A percentile compares a stretch with the other conserved stretches of the same genome.
Evolutionary conservation across 345 rosid genomes (phyloP).

Genomic region (Physaria fendleri): DNA sequence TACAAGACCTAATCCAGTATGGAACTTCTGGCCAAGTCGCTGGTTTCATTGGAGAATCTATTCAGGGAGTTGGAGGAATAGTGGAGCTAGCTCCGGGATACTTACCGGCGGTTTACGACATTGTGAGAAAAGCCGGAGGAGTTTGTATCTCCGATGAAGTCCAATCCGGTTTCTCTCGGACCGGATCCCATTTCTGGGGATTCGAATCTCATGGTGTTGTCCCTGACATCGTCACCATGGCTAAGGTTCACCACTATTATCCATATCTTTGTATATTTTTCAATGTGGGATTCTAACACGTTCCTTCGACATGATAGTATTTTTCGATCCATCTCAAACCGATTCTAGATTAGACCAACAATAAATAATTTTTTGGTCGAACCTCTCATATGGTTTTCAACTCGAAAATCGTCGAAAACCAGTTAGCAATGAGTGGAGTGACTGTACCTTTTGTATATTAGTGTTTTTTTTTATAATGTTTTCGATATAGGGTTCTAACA

Average conservation of each 20-base stretch:
- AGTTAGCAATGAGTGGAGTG: too few species aligned
- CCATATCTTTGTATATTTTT: too few species aligned
- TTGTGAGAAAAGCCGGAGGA: conserved; percentile 72
- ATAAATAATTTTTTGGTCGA: too few species aligned
- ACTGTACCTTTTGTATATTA: too few species aligned
- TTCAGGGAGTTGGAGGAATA: conserved; percentile 98
- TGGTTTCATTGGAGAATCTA: conserved; percentile 77
- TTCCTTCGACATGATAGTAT: too few species aligned
- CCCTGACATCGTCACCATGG: conserved; percentile 96
- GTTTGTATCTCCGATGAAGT: conserved; percentile 91
- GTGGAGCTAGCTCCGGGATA: conserved; percentile 85
- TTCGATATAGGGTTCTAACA: too few species aligned
- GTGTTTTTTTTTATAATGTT: too few species aligned
- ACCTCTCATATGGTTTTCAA: too few species aligned
- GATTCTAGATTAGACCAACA: too few species aligned
- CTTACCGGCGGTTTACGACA: conserved; percentile 60
- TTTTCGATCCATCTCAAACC: too few species aligned
- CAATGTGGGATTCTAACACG: too few species aligned
- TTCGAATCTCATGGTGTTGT: conserved; percentile 73
- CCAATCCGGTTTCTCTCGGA: conserved; percentile 76
- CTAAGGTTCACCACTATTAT: conserved; percentile 48
- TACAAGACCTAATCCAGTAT: conserved; percentile 65
- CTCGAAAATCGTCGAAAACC: too few species aligned
- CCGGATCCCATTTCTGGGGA: conserved; percentile 80
- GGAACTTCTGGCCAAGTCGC: conserved; percentile 84